Conservation (phyloP, 345 rosid species). For the Limnanthes douglasii region DNA sequence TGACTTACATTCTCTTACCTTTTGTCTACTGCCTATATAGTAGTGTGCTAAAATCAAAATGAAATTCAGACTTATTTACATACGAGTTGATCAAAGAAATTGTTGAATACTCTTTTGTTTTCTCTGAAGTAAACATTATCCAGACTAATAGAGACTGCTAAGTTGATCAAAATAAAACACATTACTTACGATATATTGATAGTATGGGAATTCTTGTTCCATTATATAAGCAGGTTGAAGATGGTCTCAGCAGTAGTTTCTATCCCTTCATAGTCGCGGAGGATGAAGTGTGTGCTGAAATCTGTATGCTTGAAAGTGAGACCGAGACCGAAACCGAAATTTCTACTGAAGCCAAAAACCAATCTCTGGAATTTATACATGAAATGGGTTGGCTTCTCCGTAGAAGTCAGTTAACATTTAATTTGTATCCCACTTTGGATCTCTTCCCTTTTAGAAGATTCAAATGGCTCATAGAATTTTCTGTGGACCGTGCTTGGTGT, state of each 20-base stretch:
- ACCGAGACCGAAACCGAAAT: conserved; percentile 53
- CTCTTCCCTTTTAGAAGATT: conserved; percentile 56
- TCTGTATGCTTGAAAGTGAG: conserved; percentile 55
- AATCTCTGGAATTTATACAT: conserved; percentile 82
- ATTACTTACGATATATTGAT: too few species aligned
- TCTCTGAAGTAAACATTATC: too few species aligned
- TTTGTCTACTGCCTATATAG: too few species aligned
- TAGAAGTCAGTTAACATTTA: conserved; percentile 48
- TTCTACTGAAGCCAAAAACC: conserved; percentile 40
- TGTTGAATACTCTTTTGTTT: not conserved
- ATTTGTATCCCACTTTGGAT: conserved; percentile 42
- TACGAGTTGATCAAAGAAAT: too few species aligned
- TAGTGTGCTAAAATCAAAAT: too few species aligned
- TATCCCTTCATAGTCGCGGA: conserved; percentile 93
- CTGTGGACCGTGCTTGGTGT: conserved; percentile 95
- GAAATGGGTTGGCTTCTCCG: conserved; percentile 98
- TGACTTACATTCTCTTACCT: conserved; percentile 7
- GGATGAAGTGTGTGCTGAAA: conserved; percentile 73
- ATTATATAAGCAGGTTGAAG: conserved; percentile 99
- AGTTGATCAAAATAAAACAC: too few species aligned
- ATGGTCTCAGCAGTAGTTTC: conserved; percentile 80
- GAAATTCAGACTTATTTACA: too few species aligned
- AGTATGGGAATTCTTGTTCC: too few species aligned
- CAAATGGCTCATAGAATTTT: conserved; percentile 87
- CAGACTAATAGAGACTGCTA: too few species aligned